Evolutionary conservation across 1,284 basidiomycete genomes (phyloP).

Genomic region (Peniophora sp.): DNA sequence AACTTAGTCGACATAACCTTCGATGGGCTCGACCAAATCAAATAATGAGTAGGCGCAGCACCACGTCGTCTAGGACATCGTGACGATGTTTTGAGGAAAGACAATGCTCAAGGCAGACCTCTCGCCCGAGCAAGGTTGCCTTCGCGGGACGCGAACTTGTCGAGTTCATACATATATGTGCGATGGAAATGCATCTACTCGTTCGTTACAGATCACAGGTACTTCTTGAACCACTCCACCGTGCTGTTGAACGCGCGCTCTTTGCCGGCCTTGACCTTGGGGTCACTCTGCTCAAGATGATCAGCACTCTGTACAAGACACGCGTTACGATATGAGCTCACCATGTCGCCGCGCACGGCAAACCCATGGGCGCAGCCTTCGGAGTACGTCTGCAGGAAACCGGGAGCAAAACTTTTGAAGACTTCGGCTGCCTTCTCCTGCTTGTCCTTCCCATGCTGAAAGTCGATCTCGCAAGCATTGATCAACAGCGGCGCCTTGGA

Average conservation of each 20-base stretch:
- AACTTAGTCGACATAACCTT: too few species aligned
- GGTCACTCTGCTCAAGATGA: slow-evolving; percentile 6
- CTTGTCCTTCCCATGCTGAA: slow-evolving; percentile 38
- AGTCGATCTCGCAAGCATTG: slow-evolving; percentile 52
- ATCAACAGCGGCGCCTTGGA: slow-evolving; percentile 54
- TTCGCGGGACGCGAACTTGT: too few species aligned
- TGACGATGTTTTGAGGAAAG: too few species aligned
- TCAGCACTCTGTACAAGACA: background rate
- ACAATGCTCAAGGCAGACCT: too few species aligned
- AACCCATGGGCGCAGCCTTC: slow-evolving; percentile 46
- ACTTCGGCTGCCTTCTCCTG: slow-evolving; percentile 46
- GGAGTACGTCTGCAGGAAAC: slow-evolving; percentile 37
- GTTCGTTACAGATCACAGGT: slow-evolving; percentile 11
- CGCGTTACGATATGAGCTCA: background rate
- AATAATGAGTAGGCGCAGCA: too few species aligned
- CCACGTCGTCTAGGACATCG: too few species aligned
- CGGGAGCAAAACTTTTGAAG: slow-evolving; percentile 41
- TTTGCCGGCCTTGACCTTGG: slow-evolving; percentile 16
- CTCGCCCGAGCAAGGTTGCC: too few species aligned
- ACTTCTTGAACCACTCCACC: slow-evolving; percentile 16
- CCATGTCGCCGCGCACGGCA: slow-evolving; percentile 21
- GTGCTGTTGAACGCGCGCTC: slow-evolving; percentile 17
- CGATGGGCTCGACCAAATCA: too few species aligned
- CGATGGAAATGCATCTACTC: too few species aligned
- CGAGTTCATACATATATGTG: too few species aligned